Evolutionary conservation across 352 stramenopile species (phyloP).

Genomic region (Pythium pyrilobum): DNA sequence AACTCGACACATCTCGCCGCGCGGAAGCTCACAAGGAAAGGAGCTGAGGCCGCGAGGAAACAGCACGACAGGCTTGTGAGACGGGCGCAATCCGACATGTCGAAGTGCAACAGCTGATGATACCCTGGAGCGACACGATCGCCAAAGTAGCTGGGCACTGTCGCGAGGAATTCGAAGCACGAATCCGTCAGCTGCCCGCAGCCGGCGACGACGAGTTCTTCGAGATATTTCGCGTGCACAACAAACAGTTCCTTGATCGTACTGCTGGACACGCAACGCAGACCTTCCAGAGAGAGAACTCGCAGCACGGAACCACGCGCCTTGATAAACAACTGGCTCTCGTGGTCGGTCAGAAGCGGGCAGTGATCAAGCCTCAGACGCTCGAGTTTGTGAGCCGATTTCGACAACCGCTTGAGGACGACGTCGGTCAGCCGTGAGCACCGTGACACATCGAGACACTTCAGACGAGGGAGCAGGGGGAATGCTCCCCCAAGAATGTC

Average conservation of each 20-base stretch:
- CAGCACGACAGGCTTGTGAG: conserved; percentile 54
- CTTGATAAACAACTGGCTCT: conserved; percentile 35
- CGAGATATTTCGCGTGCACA: conserved; percentile 34
- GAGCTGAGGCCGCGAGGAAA: conserved; percentile 61
- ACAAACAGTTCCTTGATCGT: conserved; percentile 48
- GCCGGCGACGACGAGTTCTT: conserved; percentile 55
- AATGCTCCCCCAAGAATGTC: conserved; percentile 35
- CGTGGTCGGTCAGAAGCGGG: conserved; percentile 30
- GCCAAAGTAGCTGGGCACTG: conserved; percentile 48
- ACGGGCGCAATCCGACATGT: conserved; percentile 45
- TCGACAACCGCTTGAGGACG: conserved; percentile 34
- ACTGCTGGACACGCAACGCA: conserved; percentile 30
- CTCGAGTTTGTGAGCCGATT: conserved; percentile 29
- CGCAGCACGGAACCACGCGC: conserved; percentile 24
- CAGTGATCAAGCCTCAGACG: conserved; percentile 45
- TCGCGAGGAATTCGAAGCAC: conserved; percentile 51
- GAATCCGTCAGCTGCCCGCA: conserved; percentile 44
- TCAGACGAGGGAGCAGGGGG: conserved; percentile 30
- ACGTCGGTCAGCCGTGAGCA: conserved; percentile 59
- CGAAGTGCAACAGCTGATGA: conserved; percentile 31
- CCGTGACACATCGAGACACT: conserved; percentile 34
- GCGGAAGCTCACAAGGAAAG: conserved; percentile 41
- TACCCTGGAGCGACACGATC: conserved; percentile 40
- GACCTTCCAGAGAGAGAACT: conserved; percentile 35
- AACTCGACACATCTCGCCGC: conserved; percentile 34